Base-by-base conservation (phyloP, 2,329 filamentous ascomycete genomes). In the Penicillium sp. region DNA sequence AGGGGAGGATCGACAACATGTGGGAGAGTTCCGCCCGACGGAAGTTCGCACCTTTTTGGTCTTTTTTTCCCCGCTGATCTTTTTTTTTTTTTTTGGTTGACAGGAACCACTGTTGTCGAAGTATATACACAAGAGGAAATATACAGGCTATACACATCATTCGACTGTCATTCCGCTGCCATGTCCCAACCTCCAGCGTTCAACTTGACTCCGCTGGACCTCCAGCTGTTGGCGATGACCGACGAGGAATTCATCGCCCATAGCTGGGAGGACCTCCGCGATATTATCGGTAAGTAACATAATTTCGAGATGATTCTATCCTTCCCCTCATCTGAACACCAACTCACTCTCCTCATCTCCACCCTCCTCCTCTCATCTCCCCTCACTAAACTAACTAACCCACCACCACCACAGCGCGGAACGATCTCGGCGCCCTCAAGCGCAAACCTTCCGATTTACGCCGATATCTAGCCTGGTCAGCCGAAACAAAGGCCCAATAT, bases 391-490 rank as follows among this genome's bases (percentile, higher is more conserved):
- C 26, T 33, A 33, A 45, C 44, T 51, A 47, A 59, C 58, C 57
- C n/a, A 61, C 37, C 38, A 35, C 37, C 54, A 56, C 42, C 67
- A 82, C 67, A 82, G 77, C 78, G 19, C 77, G 79, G 40, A 84
- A 86, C 69, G 79, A 82, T 61, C 84, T 89, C 59, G 82, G 83
- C 62, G 75, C 82, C 37, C 78, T 89, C 12, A 86, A 85, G 70
- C 84, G 87, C 66, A 83, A 82, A 73, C 87, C 87, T 24, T 86
- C 84, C 64, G 83, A 86, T 66, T 78, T 88, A 17, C 80, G 80
- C 71, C 82, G 83, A 57, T 89, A 89, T 70, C 79, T 88, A n/a
- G 79, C 80, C 35, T 89, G 86, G 86, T 83, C 83, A 3, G 75
- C 77, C 44, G 75, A 82, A 38, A 84, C 82, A 44, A 87, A 87